Evolutionary conservation across 2,329 filamentous ascomycete genomes (phyloP).

Genomic region (Phialocephala sp.): DNA sequence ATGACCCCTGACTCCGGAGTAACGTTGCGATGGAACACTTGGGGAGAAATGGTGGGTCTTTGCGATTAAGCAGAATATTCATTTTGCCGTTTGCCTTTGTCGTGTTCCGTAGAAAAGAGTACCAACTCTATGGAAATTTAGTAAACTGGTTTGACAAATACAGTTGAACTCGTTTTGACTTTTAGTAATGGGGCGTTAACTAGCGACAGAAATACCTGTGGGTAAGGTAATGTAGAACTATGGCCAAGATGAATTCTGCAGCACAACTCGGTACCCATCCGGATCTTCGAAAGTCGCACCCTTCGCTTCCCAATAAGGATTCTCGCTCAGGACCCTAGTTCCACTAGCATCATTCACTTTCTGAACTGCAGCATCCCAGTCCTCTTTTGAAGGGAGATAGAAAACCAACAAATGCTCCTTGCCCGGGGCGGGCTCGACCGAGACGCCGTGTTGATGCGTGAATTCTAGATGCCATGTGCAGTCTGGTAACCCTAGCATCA

Average conservation of each 20-base stretch:
- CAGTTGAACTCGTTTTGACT: too few relatives aligned
- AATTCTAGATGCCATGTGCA: conserved; percentile 53
- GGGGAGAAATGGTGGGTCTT: background rate
- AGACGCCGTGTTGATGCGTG: conserved; percentile 45
- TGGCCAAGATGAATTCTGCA: conserved; percentile 43
- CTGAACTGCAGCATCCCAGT: conserved; percentile 42
- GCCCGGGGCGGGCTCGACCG: conserved; percentile 46
- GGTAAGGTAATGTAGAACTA: background rate
- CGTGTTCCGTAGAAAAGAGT: too few relatives aligned
- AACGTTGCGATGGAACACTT: conserved; percentile 1
- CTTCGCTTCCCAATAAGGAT: conserved; percentile 52
- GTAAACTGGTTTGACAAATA: too few relatives aligned
- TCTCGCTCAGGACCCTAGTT: conserved; percentile 46
- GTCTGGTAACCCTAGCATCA: conserved; percentile 49
- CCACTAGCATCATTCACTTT: conserved; percentile 47
- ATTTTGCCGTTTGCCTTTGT: too few relatives aligned
- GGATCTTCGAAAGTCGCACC: conserved; percentile 53
- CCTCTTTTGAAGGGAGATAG: conserved; percentile 46
- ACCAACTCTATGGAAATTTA: too few relatives aligned
- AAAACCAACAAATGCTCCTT: conserved; percentile 53
- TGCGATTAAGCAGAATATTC: too few relatives aligned
- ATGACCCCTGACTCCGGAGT: background rate
- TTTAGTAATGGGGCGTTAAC: too few relatives aligned
- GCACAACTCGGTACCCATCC: conserved; percentile 52
- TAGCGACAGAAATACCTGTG: too few relatives aligned